These are phyloP conservation scores for Thuja plicata DNA, from an alignment of 83 land plant genomes.

Conservation along the genomic window DNA sequence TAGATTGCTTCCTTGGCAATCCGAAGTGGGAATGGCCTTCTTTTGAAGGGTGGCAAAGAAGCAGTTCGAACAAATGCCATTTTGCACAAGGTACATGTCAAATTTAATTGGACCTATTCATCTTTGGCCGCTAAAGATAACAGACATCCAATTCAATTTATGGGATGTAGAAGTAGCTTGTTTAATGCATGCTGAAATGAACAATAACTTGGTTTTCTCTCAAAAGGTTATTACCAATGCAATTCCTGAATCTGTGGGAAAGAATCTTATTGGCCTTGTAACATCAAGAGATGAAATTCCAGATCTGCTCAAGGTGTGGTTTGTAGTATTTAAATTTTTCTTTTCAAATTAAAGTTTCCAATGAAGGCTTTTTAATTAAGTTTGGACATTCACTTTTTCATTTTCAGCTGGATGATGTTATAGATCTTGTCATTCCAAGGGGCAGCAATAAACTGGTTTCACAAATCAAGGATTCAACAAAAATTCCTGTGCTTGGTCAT, in stretches of 20 bases:
- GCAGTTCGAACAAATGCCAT: slow-evolving; percentile 93
- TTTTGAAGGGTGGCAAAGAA: slow-evolving; percentile 98
- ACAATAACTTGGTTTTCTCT: background rate
- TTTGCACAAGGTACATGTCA: slow-evolving; percentile 77
- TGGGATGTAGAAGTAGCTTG: background rate
- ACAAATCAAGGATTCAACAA: slow-evolving; percentile 87
- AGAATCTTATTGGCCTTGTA: slow-evolving; percentile 84
- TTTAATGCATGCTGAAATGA: background rate
- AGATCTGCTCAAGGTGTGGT: slow-evolving; percentile 80
- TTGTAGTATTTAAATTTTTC: background rate
- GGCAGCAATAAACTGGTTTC: slow-evolving; percentile 96
- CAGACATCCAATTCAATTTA: slow-evolving; percentile 1
- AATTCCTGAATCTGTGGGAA: slow-evolving; percentile 77
- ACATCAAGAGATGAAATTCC: slow-evolving; percentile 96
- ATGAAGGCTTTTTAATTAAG: background rate
- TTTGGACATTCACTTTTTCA: background rate
- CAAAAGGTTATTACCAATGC: slow-evolving; percentile 87
- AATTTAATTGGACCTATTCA: background rate
- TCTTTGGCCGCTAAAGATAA: background rate
- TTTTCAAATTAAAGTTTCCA: background rate
- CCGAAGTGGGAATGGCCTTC: slow-evolving; percentile 95
- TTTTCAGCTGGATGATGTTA: slow-evolving; percentile 94
- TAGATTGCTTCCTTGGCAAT: slow-evolving; percentile 97
- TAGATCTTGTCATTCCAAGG: slow-evolving; percentile 97
- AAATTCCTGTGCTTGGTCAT: slow-evolving; percentile 99